phyloP scores from a whole-genome alignment of 345 rosid species.

The Orychophragmus violaceus region DNA sequence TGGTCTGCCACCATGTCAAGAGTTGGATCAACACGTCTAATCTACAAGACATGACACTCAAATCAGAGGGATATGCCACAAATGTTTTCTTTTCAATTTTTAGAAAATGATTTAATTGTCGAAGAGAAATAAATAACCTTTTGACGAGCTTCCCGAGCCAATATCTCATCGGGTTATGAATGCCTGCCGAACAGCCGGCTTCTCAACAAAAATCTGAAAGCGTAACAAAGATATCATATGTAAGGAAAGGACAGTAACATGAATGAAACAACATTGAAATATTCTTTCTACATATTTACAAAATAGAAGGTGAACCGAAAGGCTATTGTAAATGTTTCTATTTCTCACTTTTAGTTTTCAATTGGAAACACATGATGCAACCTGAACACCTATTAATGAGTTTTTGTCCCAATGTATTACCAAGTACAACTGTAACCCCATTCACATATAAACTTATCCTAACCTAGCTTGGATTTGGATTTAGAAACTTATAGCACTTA shows the following conservation, averaged over 20 bases:
- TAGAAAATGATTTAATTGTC: not conserved
- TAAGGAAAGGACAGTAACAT: not conserved
- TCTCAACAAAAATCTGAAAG: slow-evolving; percentile 88
- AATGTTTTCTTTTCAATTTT: not conserved
- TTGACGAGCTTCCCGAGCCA: slow-evolving; percentile 67
- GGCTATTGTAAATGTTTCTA: not conserved
- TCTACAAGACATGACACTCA: slow-evolving; percentile 39
- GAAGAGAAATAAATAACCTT: slow-evolving; percentile 46
- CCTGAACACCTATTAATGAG: not conserved
- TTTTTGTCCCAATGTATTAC: not conserved
- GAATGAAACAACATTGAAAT: not conserved
- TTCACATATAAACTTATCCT: not conserved
- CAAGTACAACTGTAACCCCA: not conserved
- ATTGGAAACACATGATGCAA: slow-evolving; percentile 7
- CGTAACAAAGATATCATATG: not conserved
- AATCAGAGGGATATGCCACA: not conserved
- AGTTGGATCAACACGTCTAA: slow-evolving; percentile 86
- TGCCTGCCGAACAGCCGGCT: slow-evolving; percentile 89
- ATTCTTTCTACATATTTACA: not conserved
- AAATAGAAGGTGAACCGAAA: not conserved
- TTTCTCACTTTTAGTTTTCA: not conserved
- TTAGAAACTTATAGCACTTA: not conserved
- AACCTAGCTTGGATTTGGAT: not conserved
- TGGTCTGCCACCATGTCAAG: slow-evolving; percentile 88
- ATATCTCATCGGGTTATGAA: slow-evolving; percentile 79